Base-by-base conservation (phyloP, 1,139 yeast genomes). In the Pichia sp. region DNA sequence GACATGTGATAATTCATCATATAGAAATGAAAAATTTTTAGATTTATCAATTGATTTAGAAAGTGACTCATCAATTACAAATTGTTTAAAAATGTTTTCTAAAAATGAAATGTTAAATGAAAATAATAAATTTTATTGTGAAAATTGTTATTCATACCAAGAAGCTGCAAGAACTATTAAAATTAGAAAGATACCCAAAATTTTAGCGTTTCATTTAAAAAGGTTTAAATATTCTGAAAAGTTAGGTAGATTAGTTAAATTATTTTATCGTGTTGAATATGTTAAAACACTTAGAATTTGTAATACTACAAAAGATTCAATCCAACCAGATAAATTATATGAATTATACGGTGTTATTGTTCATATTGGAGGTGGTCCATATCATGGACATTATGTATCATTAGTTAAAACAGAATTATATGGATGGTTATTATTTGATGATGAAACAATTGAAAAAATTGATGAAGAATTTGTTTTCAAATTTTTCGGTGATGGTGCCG, bases 301-400 rank as follows among this genome's bases (percentile, higher is more conserved):
- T 60, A 87, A 87, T 56, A 85, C 94, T 24, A 80, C 90, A 1
- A 80, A 72, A 43, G 79, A 78, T 51, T 51, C 66, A 0, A 54
- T 53, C 24, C 57, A 52, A 16, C 55, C 57, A 11, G 79, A 75
- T 51, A 78, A 76, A 54, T 71, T 82, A 28, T 92, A 89, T 59
- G 96, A 89, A 56, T 68, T 92, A 43, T 83, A 81, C 51, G 89
- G 94, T 0, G 80, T 90, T 37, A 94, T 92, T 24, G 89, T 92
- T 23, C 98, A 92, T 59, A 82, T 92, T 57, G 98, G 98, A 4
- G 95, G 97, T 3, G 97, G 97, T 0, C 97, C 97, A 1, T 89
- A 89, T 70, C 97, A 90, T 65, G 98, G 98, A 0, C 98, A 92
- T 63, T 92, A 92, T 59, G 90, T 92, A 12, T 78, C 96, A 0